Evolutionary conservation across 805 yeast genomes (phyloP).

Genomic region (Candida ficus): DNA sequence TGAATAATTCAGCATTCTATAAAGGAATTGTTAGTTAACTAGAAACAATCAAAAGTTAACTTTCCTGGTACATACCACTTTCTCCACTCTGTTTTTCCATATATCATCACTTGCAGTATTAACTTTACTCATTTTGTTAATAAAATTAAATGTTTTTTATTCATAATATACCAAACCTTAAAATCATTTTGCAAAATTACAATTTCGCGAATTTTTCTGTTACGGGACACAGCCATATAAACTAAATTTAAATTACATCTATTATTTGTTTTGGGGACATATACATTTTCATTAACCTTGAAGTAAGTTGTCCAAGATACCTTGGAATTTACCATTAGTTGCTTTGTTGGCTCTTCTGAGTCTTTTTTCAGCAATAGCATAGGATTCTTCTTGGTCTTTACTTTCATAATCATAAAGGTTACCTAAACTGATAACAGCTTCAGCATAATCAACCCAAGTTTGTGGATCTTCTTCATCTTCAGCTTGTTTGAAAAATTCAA

Average conservation of each 20-base stretch:
- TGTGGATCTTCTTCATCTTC: slow-evolving; percentile 72
- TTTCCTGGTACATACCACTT: slow-evolving; percentile 70
- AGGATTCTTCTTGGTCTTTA: slow-evolving; percentile 60
- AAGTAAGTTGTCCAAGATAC: slow-evolving; percentile 51
- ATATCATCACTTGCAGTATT: slow-evolving; percentile 74
- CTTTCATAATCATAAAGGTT: slow-evolving; percentile 64
- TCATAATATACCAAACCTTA: too few relatives aligned
- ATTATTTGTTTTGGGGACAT: neutral
- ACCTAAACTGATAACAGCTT: slow-evolving; percentile 75
- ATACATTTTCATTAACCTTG: slow-evolving; percentile 9
- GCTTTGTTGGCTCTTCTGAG: slow-evolving; percentile 73
- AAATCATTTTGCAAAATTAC: too few relatives aligned
- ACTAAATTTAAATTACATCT: neutral
- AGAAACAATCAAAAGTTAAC: neutral
- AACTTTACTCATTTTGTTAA: slow-evolving; percentile 29
- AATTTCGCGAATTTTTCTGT: neutral
- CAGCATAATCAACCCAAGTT: slow-evolving; percentile 80
- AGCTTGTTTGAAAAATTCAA: slow-evolving; percentile 51
- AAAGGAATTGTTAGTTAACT: neutral
- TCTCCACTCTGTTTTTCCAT: slow-evolving; percentile 85
- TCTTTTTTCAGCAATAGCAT: slow-evolving; percentile 62
- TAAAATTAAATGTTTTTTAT: too few relatives aligned
- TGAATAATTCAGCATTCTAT: slow-evolving; percentile 87
- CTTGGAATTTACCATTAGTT: slow-evolving; percentile 69
- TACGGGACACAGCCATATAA: slow-evolving; percentile 3